Conservation (phyloP, 1,284 basidiomycete species). For the Rhodotorula sp. region DNA sequence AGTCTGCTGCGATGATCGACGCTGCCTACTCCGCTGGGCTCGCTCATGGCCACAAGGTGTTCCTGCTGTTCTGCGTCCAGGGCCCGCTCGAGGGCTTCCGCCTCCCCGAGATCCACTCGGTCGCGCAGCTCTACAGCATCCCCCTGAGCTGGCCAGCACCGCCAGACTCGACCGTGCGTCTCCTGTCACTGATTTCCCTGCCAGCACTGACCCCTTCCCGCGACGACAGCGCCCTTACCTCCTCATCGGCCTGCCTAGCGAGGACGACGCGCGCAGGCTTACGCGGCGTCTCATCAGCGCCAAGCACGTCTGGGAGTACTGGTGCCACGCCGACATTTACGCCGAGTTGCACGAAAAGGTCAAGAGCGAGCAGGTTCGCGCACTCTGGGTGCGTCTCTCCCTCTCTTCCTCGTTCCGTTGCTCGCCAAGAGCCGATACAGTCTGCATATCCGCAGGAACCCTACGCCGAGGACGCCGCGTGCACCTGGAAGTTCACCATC, state of each 20-base stretch:
- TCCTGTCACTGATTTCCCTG: too few species aligned
- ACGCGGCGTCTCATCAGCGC: conserved; percentile 78
- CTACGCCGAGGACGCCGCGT: conserved; percentile 66
- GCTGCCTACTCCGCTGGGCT: background rate
- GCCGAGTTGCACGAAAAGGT: conserved; percentile 42
- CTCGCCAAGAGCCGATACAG: too few species aligned
- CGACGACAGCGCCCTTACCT: conserved; percentile 64
- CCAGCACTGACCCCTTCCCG: background rate
- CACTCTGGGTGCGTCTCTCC: conserved; percentile 35
- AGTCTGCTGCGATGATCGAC: background rate
- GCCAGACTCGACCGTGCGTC: conserved; percentile 16
- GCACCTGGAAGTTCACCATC: conserved; percentile 79
- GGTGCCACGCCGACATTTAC: conserved; percentile 47
- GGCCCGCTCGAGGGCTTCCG: conserved; percentile 42
- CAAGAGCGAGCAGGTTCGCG: background rate
- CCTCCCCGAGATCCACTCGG: conserved; percentile 39
- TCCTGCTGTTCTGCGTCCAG: conserved; percentile 37
- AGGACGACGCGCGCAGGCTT: conserved; percentile 72
- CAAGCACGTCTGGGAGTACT: conserved; percentile 61
- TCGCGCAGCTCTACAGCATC: conserved; percentile 32
- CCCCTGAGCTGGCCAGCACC: conserved; percentile 21
- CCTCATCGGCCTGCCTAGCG: conserved; percentile 67
- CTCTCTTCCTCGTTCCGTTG: background rate
- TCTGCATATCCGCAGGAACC: conserved; percentile 30
- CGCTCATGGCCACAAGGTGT: conserved; percentile 9